Base-by-base conservation (phyloP, 2,329 filamentous ascomycete genomes). In the Aspergillus proliferans region DNA sequence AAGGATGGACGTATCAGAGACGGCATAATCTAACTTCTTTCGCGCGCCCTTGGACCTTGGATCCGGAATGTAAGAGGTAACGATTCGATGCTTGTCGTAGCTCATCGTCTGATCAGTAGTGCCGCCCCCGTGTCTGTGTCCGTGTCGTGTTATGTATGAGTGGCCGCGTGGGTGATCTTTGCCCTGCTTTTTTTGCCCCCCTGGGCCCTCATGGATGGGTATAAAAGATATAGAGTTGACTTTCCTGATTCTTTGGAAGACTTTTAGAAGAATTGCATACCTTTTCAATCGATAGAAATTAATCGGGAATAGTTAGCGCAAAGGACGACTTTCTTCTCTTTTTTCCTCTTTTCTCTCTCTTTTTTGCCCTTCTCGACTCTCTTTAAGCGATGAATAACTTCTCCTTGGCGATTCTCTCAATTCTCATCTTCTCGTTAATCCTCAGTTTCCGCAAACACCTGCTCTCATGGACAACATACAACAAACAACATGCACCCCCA, bases 351-450 rank as follows among this genome's bases (percentile, higher is more conserved):
- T 40, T 21, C 5, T 40, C 12, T 19, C 9, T 22, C 18, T 40
- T 21, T 40, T 14, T 30, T 12, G 21, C 10, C 10, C 19, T 40
- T 40, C 19, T 40, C 10, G 10, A 19, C 38, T 40, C 19, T 40
- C 19, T 21, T 19, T 12, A 51, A 59, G 66, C 56, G 54, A 69
- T 69, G 65, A 60, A 64, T 54, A 55, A 52, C 47, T 53, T 68
- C 26, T 62, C 64, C 47, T 57, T 67, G 47, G 51, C 60, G 50
- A 58, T 52, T 9, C 45, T 66, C 55, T 54, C 60, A 42, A 53
- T 69, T 45, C 46, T 65, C 48, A 49, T 67, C 49, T 43, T 67
- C 45, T 55, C 61, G 39, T 52, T 67, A 22, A 47, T 63, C 33
- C 47, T 63, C 28, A 58, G 58, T 55, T 56, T 64, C 42, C 50